Evolutionary conservation across 2,329 filamentous ascomycete species (phyloP), one percentile per base, ranked within the genome.

Genomic region (Plectosphaerella sp.): DNA sequence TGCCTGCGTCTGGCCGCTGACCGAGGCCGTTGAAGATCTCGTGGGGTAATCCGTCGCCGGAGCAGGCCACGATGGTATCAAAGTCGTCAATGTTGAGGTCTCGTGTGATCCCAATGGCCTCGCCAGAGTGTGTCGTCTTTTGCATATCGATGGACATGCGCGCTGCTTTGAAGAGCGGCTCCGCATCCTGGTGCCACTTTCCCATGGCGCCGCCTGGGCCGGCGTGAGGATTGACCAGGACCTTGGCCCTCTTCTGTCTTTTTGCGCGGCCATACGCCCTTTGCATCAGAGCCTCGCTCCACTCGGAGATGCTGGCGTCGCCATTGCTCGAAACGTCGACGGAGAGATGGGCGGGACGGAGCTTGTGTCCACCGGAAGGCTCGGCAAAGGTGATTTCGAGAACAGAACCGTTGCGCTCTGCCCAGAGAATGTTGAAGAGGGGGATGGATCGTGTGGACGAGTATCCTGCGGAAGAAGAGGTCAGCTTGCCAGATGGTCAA

Each of bases 1-100:
- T 79, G 33, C 78, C 75, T 18, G 91, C 91, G 69, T 97, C 89
- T 5, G 78, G 65, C 39, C 91, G 85, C 69, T 84, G 87, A 14
- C 83, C 91, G 33, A 99, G 73, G 0, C 94, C 94, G 65, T 99
- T 97, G 75, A 97, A 96, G 9, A 96, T 88, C 69, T 99, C 94
- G 66, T 96, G 88, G 0, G 91, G 87, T 39, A 96, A 77, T 10
- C 94, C 94, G 62, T 99, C 94, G 5, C 94, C 94, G 1, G 93
- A 97, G 65, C 91, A 94, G 56, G 90, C 89, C 24, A 93, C 84
- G 14, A 97, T 80, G 9, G 91, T 87, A 71, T 99, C 94, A 68
- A 85, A 96, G 2, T 79, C 81, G 47, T 91, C 82, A 25, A 94
- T 78, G 63, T 97, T 89, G 47, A 96, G 71, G 42, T 84, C 78